Percentiles rank a stretch among this genome's conserved stretches.
Evolutionary conservation across 2,329 filamentous ascomycete species (phyloP).

Genomic region (Phoma sp.): DNA sequence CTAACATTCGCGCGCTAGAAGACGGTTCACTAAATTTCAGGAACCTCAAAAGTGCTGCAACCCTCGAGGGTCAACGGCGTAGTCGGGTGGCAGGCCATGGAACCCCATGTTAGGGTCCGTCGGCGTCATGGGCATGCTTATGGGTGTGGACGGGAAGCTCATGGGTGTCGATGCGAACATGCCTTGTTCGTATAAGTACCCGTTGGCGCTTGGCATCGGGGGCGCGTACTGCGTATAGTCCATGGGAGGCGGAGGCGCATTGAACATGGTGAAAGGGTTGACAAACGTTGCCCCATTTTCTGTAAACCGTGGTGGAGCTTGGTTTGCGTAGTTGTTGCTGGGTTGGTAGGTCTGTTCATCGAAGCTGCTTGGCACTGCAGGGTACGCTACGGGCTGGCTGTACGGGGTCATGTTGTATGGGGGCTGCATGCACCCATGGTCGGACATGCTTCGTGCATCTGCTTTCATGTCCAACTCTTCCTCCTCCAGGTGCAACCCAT

Average conservation of each 20-base stretch:
- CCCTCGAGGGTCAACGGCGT: constrained; percentile 3
- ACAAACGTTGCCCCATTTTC: constrained; percentile 4
- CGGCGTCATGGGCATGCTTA: constrained; percentile 10
- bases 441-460: constrained; percentile 1
- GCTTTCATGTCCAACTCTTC: constrained; percentile 19
- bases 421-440: constrained; percentile 2
- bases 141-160: constrained; percentile 3
- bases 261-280: constrained; percentile 17
- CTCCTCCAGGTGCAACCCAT: constrained; percentile 7
- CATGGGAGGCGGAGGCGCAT: background rate
- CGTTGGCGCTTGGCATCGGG: background rate
- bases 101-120: constrained; percentile 11
- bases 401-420: constrained; percentile 5
- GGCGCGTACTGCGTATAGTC: constrained; percentile 7
- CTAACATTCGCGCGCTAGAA: background rate
- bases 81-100: constrained; percentile 17
- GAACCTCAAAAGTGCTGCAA: background rate
- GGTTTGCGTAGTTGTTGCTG: constrained; percentile 1
- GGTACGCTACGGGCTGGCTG: constrained; percentile 14
- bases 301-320: background rate
- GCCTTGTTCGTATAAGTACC: constrained; percentile 2
- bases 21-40: background rate
- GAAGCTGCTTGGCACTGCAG: constrained; percentile 5
- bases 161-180: constrained; percentile 7
- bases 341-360: constrained; percentile 5